Percentiles rank a stretch among this genome's conserved stretches.
Evolutionary conservation across 306 rosid species (phyloP).

Genomic region (Trifolium dubium): DNA sequence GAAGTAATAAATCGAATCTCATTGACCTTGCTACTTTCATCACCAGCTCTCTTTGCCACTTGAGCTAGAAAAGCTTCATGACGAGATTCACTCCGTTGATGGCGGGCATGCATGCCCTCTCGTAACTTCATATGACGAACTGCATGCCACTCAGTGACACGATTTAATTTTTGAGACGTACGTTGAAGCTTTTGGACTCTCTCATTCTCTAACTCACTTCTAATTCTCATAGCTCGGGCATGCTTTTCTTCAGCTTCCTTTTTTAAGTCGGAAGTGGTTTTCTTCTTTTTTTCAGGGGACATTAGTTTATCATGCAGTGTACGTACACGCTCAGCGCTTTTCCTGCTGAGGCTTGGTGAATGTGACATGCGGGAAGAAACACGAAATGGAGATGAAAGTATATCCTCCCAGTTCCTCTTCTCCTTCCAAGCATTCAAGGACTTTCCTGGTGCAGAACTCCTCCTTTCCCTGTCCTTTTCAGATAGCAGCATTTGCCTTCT

Average conservation of each 20-base stretch:
- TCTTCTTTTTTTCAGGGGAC: conserved; percentile 98
- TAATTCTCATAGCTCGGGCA: conserved; percentile 95
- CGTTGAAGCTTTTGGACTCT: conserved; percentile 97
- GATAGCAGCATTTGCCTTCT: conserved; percentile 57
- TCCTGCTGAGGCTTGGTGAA: conserved; percentile 85
- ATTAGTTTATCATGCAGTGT: conserved; percentile 88
- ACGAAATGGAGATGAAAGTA: conserved; percentile 87
- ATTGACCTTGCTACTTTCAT: conserved; percentile 97
- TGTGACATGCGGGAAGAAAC: conserved; percentile 81
- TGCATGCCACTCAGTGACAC: conserved; percentile 94
- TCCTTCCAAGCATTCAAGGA: conserved; percentile 99
- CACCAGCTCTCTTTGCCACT: conserved; percentile 98
- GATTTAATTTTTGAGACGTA: conserved; percentile 80
- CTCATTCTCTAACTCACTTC: conserved; percentile 91
- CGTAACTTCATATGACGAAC: conserved; percentile 90
- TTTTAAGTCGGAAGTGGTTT: conserved; percentile 79
- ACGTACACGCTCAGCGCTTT: conserved; percentile 91
- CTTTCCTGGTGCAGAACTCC: conserved; percentile 67
- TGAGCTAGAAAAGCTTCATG: conserved; percentile 98
- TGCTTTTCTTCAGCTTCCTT: conserved; percentile 96
- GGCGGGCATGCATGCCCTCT: conserved; percentile 98
- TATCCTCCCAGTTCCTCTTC: conserved; percentile 95
- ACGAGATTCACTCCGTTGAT: conserved; percentile 93
- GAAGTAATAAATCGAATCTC: conserved; percentile 98
- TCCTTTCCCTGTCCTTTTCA: conserved; percentile 85